phyloP scores from a whole-genome alignment of 495 filamentous ascomycete species.

The Coniosporium apollinis region DNA sequence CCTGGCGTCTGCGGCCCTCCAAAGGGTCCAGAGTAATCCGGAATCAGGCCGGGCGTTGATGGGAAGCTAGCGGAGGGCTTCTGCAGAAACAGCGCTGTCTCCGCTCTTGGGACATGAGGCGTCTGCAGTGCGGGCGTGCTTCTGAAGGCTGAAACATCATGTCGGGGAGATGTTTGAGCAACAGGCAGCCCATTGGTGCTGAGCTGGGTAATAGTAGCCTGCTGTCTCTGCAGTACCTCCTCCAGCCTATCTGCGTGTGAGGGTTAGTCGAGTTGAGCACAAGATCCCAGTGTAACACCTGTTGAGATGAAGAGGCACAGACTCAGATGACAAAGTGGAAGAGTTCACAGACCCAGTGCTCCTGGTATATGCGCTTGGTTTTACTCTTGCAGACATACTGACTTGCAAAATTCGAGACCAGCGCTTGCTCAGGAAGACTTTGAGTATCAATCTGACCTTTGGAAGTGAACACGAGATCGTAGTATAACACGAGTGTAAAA shows the following conservation, averaged over 20 bases:
- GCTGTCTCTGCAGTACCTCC: slow-evolving; percentile 19
- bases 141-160: slow-evolving; percentile 12
- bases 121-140: slow-evolving; percentile 13
- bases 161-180: slow-evolving; percentile 6
- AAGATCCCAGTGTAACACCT: slow-evolving; percentile 10
- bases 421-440: too few relatives aligned
- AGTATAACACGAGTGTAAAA: too few relatives aligned
- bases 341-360: too few relatives aligned
- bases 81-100: slow-evolving; percentile 45
- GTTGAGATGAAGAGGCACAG: too few relatives aligned
- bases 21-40: not conserved
- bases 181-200: slow-evolving; percentile 10
- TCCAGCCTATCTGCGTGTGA: slow-evolving; percentile 16
- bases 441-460: too few relatives aligned
- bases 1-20: not conserved
- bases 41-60: not conserved
- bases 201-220: slow-evolving; percentile 20
- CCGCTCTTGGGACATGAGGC: slow-evolving; percentile 36
- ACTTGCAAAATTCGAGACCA: too few relatives aligned
- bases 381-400: too few relatives aligned
- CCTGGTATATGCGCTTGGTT: too few relatives aligned
- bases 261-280: not conserved
- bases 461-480: too few relatives aligned
- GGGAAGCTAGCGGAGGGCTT: slow-evolving; percentile 28
- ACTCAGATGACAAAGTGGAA: too few relatives aligned